phyloP scores from a whole-genome alignment of 805 yeast species.

The Teunomyces aglyptinius region DNA sequence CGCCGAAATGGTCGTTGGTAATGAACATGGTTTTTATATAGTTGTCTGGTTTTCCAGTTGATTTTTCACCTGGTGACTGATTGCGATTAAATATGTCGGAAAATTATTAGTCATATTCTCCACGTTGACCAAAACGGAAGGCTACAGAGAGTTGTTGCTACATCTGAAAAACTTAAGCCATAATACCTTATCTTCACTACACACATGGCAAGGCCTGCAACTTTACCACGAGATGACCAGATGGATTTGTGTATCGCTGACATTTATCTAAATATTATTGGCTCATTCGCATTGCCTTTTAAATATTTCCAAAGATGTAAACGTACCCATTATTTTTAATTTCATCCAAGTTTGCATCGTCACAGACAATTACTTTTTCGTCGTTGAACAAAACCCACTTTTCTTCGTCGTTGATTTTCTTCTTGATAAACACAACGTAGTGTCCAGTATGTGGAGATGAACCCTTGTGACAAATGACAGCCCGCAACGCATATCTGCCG shows the following conservation, averaged over 20 bases:
- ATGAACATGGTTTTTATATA: constrained; percentile 59
- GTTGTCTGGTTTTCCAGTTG: too few relatives aligned
- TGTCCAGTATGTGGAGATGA: constrained; percentile 89
- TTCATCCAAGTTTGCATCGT: constrained; percentile 41
- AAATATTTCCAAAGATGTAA: constrained; percentile 34
- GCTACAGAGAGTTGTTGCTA: neutral
- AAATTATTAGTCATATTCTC: neutral
- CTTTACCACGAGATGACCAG: too few relatives aligned
- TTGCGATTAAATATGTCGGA: neutral
- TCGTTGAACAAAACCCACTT: constrained; percentile 85
- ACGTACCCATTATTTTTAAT: constrained; percentile 48
- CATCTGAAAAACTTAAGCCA: neutral
- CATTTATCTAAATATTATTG: neutral
- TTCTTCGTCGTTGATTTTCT: constrained; percentile 31
- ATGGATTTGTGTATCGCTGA: neutral
- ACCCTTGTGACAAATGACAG: constrained; percentile 87
- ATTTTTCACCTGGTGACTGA: neutral
- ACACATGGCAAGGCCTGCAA: too few relatives aligned
- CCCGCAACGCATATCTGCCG: constrained; percentile 49
- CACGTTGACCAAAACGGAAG: constrained; percentile 2
- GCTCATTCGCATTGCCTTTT: neutral
- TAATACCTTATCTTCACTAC: too few relatives aligned
- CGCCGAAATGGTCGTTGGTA: constrained; percentile 80
- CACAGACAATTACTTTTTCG: constrained; percentile 74
- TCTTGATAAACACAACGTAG: constrained; percentile 73